A percentile compares a stretch with the other conserved stretches of the same genome.
phyloP scores from a whole-genome alignment of 2,329 filamentous ascomycete genomes.

The Colletotrichum sp. region DNA sequence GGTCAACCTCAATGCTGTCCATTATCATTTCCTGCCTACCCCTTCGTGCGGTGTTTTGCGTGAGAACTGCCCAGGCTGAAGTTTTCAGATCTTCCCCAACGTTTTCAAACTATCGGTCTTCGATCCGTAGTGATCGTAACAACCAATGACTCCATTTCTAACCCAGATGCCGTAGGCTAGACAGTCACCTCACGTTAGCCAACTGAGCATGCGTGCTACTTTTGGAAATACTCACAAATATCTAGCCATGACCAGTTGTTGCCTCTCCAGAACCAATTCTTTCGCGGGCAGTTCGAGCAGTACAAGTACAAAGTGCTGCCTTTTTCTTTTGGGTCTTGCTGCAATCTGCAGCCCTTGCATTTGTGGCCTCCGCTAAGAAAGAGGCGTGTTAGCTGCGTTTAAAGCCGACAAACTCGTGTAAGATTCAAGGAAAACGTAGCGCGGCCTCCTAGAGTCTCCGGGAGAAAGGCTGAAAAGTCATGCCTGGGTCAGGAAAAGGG shows the following conservation, averaged over 20 bases:
- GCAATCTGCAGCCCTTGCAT: not conserved
- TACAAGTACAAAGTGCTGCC: not conserved
- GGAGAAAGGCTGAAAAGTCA: fast-evolving
- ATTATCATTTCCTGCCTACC: not conserved
- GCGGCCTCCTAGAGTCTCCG: fast-evolving
- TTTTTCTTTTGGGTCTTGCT: not conserved
- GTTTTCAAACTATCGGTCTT: not conserved
- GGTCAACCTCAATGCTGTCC: fast-evolving
- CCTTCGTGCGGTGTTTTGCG: fast-evolving
- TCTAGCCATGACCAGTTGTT: not conserved
- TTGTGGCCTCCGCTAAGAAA: not conserved
- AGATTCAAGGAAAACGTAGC: fast-evolving
- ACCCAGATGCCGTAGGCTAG: not conserved
- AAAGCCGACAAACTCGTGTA: fast-evolving
- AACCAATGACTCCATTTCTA: not conserved
- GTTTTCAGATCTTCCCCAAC: not conserved
- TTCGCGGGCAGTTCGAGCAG: not conserved
- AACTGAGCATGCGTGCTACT: not conserved
- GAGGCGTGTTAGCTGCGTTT: not conserved
- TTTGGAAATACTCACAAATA: not conserved
- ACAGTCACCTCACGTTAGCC: not conserved
- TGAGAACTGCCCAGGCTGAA: not conserved
- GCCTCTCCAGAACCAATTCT: not conserved
- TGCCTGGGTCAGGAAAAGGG: not conserved
- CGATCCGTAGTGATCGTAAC: not conserved